Conservation (phyloP, 306 rosid genomes). For the Bauhinia variegata region DNA sequence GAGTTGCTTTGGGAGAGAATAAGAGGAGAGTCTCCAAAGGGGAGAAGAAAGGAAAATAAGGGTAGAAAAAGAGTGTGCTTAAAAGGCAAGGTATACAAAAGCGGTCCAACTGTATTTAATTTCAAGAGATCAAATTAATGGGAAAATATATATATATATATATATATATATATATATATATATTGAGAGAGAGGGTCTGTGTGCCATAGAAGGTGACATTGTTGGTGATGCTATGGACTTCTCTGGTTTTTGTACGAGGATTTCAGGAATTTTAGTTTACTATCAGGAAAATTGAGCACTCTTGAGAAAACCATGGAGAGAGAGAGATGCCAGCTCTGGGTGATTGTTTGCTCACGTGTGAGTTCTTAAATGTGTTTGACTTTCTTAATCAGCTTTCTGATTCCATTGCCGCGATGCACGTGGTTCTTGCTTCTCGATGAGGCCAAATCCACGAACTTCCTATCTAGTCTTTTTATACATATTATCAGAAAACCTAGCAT, state of each 20-base stretch:
- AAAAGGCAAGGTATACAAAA: constrained; percentile 75
- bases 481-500: constrained; percentile 27
- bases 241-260: constrained; percentile 46
- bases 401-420: constrained; percentile 67
- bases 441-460: constrained; percentile 34
- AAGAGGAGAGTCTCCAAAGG: constrained; percentile 24
- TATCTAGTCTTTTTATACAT: constrained; percentile 27
- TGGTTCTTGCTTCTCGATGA: constrained; percentile 62
- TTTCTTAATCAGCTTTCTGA: constrained; percentile 55
- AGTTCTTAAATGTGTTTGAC: constrained; percentile 85
- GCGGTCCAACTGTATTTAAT: constrained; percentile 50
- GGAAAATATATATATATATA: neutral
- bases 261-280: constrained; percentile 29
- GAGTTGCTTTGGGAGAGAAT: constrained; percentile 43
- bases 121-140: constrained; percentile 36
- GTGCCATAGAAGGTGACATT: too few species aligned
- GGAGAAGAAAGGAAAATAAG: constrained; percentile 52
- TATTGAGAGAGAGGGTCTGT: constrained; percentile 28
- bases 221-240: constrained; percentile 31
- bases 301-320: constrained; percentile 19
- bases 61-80: constrained; percentile 59
- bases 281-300: constrained; percentile 15
- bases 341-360: constrained; percentile 67
- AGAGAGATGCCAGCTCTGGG: constrained; percentile 51
- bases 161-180: neutral